These are phyloP conservation scores for Aegilops longissima DNA, from an alignment of 176 grass and related monocot genomes.

Conservation along the genomic window DNA sequence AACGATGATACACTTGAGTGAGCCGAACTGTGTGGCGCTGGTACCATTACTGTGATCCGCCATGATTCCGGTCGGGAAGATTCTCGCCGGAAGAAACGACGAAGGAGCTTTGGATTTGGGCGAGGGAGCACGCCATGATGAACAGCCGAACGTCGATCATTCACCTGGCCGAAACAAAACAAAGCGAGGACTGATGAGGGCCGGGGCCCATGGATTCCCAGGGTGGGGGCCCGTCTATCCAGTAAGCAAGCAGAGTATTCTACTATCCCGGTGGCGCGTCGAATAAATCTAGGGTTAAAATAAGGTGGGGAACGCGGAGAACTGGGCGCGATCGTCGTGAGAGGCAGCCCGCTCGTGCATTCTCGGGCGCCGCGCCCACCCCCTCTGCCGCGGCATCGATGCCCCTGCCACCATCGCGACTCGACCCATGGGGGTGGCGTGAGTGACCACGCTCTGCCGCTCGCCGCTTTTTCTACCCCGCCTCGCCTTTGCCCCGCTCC, in stretches of 20 bases:
- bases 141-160: neutral
- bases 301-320: slow-evolving; percentile 34
- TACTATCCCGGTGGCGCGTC: neutral
- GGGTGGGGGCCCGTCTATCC: neutral
- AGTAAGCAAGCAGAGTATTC: neutral
- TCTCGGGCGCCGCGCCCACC: slow-evolving; percentile 40
- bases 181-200: neutral
- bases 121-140: neutral
- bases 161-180: slow-evolving; percentile 19
- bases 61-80: neutral
- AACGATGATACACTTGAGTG: neutral
- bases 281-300: neutral
- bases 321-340: slow-evolving; percentile 28
- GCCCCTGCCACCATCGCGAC: neutral
- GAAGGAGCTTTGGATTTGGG: neutral
- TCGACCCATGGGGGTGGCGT: slow-evolving; percentile 35
- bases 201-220: neutral
- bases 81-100: neutral
- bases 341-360: slow-evolving; percentile 41
- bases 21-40: neutral
- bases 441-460: slow-evolving; percentile 30
- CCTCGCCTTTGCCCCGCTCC: neutral
- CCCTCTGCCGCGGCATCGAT: slow-evolving; percentile 16
- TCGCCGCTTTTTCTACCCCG: neutral
- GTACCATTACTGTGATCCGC: neutral